Percentiles rank a stretch among this genome's conserved stretches.
phyloP scores from a whole-genome alignment of 2,329 filamentous ascomycete species.

The Alternaria sp. region DNA sequence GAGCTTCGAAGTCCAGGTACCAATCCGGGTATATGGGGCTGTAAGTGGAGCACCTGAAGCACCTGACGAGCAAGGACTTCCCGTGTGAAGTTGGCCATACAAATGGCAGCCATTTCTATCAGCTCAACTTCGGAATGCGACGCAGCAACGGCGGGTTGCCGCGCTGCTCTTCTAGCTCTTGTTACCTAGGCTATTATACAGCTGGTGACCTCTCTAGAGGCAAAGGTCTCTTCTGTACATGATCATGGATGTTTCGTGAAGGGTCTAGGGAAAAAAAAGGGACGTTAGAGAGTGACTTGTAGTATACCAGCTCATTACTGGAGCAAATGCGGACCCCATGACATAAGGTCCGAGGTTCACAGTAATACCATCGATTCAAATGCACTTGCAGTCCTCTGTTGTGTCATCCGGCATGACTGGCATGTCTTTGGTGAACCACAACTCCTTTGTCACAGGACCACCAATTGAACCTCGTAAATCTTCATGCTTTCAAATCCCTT shows the following conservation, averaged over 20 bases:
- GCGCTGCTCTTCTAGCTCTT: too few species aligned
- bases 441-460: too few species aligned
- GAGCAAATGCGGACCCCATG: not conserved
- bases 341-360: not conserved
- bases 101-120: not conserved
- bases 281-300: not conserved
- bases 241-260: not conserved
- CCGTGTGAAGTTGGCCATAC: constrained; percentile 32
- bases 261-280: not conserved
- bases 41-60: constrained; percentile 53
- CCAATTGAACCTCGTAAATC: not conserved
- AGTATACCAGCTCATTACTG: constrained; percentile 12
- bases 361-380: not conserved
- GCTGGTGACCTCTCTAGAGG: not conserved
- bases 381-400: too few species aligned
- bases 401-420: too few species aligned
- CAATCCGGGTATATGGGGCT: constrained; percentile 78
- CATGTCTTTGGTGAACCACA: not conserved
- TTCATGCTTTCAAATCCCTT: too few species aligned
- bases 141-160: not conserved
- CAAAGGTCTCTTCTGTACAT: not conserved
- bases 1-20: constrained; percentile 89
- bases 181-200: not conserved
- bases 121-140: not conserved
- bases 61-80: constrained; percentile 43